Base-by-base conservation (phyloP, 805 yeast genomes). In the Metschnikowia reukaufii region DNA sequence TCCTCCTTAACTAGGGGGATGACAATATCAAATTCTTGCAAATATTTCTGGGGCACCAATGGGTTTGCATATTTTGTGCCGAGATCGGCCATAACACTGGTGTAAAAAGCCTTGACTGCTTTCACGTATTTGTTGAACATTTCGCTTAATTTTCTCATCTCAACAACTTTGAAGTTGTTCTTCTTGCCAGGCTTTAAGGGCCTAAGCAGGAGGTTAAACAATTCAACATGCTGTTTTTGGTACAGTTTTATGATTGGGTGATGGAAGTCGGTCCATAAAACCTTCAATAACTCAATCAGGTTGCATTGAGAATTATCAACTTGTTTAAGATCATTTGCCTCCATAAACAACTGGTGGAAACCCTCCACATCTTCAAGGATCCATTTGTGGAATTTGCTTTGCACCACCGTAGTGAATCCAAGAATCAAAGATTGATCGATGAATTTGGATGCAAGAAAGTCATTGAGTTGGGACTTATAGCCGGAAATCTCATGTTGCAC, bases 221-320 rank as follows among this genome's bases (percentile, higher is more conserved):
- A 50, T 12, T 45, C 57, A 15, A 60, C 64, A 53, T 69, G 76
- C 27, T 63, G 65, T 16, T 61, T 55, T 57, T 78, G 82, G 55
- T 75, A 83, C 59, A 74, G 74, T 54, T 81, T 83, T 50, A 84
- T 73, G 2, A 81, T 76, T 1, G 88, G 88, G 55, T 82, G 81
- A 54, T 82, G 85, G 51, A 85, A 73, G 4, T 79, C 79, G 27
- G 70, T 60, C 90, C 90, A 85, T 17, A 81, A 62, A 4, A 61
- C 55, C 42, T 81, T 84, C 16, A 72, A 52, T 38, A 56, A 61
- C 15, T 59, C 58, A 21, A 67, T 63, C 39, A 74, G 68, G 4
- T 48, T 55, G 48, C 84, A 69, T 6, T 77, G 62, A 2, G 61
- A 58, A 2, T 37, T 25, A 17, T 48, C 53, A 8, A 40, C 41